Conservation (phyloP, 805 yeast species). For the Candida sphagnicola region DNA sequence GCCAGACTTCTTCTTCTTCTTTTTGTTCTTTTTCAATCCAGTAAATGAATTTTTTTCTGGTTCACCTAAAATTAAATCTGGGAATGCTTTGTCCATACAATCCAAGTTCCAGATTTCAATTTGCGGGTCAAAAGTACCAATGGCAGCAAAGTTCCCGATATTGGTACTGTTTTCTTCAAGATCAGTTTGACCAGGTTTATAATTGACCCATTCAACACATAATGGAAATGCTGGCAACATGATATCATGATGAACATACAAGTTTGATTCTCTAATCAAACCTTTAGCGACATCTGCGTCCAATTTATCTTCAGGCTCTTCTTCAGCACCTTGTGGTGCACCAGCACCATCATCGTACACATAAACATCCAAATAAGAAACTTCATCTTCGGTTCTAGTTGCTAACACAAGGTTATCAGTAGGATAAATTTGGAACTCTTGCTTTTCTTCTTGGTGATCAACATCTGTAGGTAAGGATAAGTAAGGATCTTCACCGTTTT, state of each 20-base stretch:
- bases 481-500: conserved; percentile 54
- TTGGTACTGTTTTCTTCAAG: conserved; percentile 34
- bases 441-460: conserved; percentile 71
- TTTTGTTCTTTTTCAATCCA: conserved; percentile 40
- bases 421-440: conserved; percentile 81
- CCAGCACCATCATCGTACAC: conserved; percentile 94
- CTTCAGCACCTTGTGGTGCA: conserved; percentile 63
- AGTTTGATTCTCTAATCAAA: conserved; percentile 61
- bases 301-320: conserved; percentile 60
- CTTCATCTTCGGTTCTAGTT: conserved; percentile 93
- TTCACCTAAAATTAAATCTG: conserved; percentile 89
- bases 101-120: conserved; percentile 97
- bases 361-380: conserved; percentile 88
- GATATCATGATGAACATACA: conserved; percentile 93
- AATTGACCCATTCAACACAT: conserved; percentile 93
- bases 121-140: conserved; percentile 96
- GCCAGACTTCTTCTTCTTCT: conserved; percentile 46
- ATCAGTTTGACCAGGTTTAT: conserved; percentile 48
- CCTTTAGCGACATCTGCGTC: conserved; percentile 79
- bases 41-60: conserved; percentile 44
- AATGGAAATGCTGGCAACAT: conserved; percentile 97
- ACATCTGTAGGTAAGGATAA: conserved; percentile 58
- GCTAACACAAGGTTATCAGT: conserved; percentile 88
- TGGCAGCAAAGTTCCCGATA: conserved; percentile 88
- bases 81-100: conserved; percentile 88